Conservation (phyloP, 2,329 filamentous ascomycete genomes). For the Diaporthe vaccinii region DNA sequence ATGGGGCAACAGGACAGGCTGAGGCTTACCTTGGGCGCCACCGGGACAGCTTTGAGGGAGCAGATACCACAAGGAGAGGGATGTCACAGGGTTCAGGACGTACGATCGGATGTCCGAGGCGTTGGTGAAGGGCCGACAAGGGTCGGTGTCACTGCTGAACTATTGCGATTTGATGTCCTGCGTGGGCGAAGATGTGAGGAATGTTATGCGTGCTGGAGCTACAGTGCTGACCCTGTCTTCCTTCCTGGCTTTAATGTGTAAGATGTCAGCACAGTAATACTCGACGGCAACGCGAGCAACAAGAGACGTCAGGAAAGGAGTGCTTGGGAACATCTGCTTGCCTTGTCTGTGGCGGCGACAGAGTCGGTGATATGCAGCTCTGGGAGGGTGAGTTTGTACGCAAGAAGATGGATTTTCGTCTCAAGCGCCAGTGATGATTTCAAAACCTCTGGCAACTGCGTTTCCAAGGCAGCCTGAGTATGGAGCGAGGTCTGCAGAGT, state of each 20-base stretch:
- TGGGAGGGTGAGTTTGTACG: not conserved
- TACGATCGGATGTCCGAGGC: not conserved
- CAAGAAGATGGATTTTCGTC: not conserved
- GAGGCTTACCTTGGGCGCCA: conserved; percentile 14
- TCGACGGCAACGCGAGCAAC: not conserved
- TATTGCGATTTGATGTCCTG: not conserved
- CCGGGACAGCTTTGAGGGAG: not conserved
- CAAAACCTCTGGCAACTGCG: not conserved
- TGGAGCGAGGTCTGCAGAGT: conserved; percentile 3
- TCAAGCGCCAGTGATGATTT: not conserved
- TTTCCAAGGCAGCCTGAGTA: not conserved
- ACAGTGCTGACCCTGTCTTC: not conserved
- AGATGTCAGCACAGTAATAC: not conserved
- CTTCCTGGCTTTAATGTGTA: not conserved
- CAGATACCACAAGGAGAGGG: not conserved
- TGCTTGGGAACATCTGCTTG: not conserved
- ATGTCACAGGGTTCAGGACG: not conserved
- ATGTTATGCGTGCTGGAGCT: not conserved
- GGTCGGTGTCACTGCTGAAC: not conserved
- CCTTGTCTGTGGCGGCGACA: not conserved
- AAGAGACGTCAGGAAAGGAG: not conserved
- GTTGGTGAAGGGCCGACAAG: not conserved
- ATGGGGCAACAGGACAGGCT: not conserved
- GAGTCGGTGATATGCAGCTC: not conserved
- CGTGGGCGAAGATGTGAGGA: not conserved